phyloP scores from a whole-genome alignment of 805 yeast species.

The Candida fluviatilis region DNA sequence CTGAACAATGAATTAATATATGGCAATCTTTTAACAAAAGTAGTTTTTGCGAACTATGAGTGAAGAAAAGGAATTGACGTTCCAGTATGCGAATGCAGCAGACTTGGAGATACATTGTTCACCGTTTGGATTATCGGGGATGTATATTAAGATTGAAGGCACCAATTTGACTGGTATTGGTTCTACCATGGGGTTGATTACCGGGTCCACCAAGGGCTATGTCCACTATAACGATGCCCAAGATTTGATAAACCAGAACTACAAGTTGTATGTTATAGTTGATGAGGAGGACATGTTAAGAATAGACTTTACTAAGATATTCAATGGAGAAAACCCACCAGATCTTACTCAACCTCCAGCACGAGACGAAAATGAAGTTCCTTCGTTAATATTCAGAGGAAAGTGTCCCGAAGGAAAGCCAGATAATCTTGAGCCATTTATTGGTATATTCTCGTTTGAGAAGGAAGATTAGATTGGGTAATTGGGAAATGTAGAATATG shows the following conservation, averaged over 20 bases:
- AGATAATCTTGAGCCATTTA: constrained; percentile 49
- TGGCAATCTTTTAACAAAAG: no score
- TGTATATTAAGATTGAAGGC: constrained; percentile 45
- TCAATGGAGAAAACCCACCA: constrained; percentile 13
- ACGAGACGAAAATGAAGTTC: constrained; percentile 38
- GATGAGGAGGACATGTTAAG: constrained; percentile 44
- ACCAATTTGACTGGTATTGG: constrained; percentile 52
- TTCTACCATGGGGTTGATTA: constrained; percentile 53
- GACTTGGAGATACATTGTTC: constrained; percentile 53
- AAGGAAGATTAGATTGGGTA: constrained; percentile 34
- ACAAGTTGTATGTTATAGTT: constrained; percentile 45
- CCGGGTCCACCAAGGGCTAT: constrained; percentile 47
- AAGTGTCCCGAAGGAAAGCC: constrained; percentile 52
- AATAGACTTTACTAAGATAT: constrained; percentile 49
- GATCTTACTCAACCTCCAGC: constrained; percentile 9
- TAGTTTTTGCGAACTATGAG: not conserved
- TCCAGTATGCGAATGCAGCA: constrained; percentile 46
- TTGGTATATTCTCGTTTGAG: constrained; percentile 53
- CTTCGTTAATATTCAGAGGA: constrained; percentile 48
- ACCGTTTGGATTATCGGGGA: constrained; percentile 52
- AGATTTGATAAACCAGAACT: constrained; percentile 44
- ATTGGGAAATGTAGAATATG: not conserved
- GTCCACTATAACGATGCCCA: constrained; percentile 46
- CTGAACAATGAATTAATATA: no score
- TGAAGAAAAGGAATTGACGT: constrained; percentile 16